These are phyloP conservation scores for Nitzschia sp. DNA, from an alignment of 108 stramenopile genomes.

Conservation along the genomic window DNA sequence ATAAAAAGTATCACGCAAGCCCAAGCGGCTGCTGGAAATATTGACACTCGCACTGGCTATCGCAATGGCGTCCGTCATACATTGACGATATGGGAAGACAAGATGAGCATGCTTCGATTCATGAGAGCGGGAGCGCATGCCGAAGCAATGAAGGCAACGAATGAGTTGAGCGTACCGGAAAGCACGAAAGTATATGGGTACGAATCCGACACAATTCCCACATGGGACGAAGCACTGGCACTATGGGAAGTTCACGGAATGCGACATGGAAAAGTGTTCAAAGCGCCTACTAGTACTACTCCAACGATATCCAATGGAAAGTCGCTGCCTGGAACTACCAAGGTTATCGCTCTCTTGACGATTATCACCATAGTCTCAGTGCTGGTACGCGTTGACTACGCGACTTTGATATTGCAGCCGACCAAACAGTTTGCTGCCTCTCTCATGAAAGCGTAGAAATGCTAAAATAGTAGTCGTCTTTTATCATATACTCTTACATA, in stretches of 20 bases:
- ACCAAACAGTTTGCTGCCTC: too few species aligned
- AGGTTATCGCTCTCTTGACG: too few species aligned
- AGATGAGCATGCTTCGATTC: constrained; percentile 8
- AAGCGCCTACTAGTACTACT: neutral
- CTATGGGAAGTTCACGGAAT: constrained; percentile 22
- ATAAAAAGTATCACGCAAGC: constrained; percentile 23
- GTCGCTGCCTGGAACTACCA: too few species aligned
- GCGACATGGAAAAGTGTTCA: constrained; percentile 7
- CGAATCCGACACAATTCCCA: constrained; percentile 23
- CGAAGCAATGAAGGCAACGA: constrained; percentile 46
- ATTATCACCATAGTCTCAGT: too few species aligned
- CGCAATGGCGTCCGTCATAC: constrained; percentile 25
- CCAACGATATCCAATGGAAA: too few species aligned
- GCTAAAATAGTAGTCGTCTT: too few species aligned
- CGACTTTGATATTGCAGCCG: too few species aligned
- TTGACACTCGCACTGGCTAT: neutral
- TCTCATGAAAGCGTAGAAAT: too few species aligned
- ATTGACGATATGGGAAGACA: constrained; percentile 26
- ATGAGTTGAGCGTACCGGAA: constrained; percentile 17
- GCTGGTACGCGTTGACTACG: too few species aligned
- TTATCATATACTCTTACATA: too few species aligned
- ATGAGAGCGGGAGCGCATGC: constrained; percentile 11
- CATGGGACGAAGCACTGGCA: constrained; percentile 17
- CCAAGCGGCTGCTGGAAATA: constrained; percentile 13
- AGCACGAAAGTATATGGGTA: constrained; percentile 25